These are phyloP conservation scores for Carallia brachiata DNA, from an alignment of 345 rosid genomes.

Conservation along the genomic window DNA sequence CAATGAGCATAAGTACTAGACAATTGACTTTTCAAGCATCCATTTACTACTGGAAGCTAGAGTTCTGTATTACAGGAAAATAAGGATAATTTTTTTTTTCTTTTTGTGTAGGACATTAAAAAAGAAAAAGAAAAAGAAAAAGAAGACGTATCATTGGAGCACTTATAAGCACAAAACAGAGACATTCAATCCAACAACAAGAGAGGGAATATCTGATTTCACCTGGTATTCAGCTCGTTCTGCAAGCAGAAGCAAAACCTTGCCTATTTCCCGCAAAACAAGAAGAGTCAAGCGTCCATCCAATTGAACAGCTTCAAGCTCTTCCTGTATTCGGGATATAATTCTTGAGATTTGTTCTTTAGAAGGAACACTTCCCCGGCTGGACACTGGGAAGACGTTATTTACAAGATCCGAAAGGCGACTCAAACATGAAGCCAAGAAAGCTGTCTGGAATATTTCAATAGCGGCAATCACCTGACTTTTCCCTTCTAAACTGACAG, in stretches of 20 bases:
- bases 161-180: not conserved
- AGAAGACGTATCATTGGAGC: not conserved
- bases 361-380: constrained; percentile 92
- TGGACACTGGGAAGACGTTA: constrained; percentile 77
- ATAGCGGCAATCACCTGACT: constrained; percentile 75
- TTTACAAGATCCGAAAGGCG: constrained; percentile 91
- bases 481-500: constrained; percentile 71
- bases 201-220: not conserved
- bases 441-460: constrained; percentile 87
- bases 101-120: not conserved
- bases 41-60: not conserved
- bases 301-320: constrained; percentile 87
- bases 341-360: constrained; percentile 84
- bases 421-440: constrained; percentile 69
- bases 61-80: not conserved
- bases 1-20: not conserved
- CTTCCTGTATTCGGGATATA: constrained; percentile 84
- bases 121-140: too few relatives aligned
- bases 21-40: not conserved
- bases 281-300: constrained; percentile 88
- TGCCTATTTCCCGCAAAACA: constrained; percentile 82
- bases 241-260: constrained; percentile 75
- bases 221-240: constrained; percentile 96
- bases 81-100: not conserved
- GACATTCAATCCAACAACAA: not conserved